These are phyloP conservation scores for Saccharomycopsis sp. DNA, from an alignment of 805 yeast species.

Conservation along the genomic window DNA sequence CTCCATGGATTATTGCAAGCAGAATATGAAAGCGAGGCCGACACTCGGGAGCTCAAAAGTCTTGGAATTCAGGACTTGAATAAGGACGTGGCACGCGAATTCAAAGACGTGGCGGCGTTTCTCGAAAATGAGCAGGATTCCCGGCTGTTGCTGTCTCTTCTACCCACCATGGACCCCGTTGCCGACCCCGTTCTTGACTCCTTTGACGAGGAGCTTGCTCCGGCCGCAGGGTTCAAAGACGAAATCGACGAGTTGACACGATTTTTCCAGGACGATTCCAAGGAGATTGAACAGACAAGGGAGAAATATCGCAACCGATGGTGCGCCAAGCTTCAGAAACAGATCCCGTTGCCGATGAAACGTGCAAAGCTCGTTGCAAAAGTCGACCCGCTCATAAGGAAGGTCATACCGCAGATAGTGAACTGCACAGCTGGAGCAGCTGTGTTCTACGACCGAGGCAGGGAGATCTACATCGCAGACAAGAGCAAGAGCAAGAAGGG, in stretches of 20 bases:
- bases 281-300: constrained; percentile 5
- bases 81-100: neutral
- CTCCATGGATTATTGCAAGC: neutral
- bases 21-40: constrained; percentile 7
- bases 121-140: neutral
- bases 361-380: neutral
- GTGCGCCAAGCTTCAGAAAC: constrained; percentile 2
- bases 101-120: neutral
- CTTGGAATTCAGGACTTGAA: too few species aligned
- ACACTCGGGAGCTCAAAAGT: neutral
- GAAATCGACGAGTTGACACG: constrained; percentile 1
- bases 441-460: too few species aligned
- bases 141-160: neutral
- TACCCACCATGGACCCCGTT: neutral
- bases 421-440: neutral
- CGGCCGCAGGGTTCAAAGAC: neutral
- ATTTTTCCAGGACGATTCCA: constrained; percentile 11
- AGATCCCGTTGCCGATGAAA: constrained; percentile 8
- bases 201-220: constrained; percentile 2
- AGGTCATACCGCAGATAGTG: constrained; percentile 4
- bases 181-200: neutral
- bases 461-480: too few species aligned
- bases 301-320: constrained; percentile 9
- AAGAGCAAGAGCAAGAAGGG: too few species aligned
- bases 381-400: neutral